phyloP scores from a whole-genome alignment of 768 basidiomycete species.

The Gymnopilus dilepis region DNA sequence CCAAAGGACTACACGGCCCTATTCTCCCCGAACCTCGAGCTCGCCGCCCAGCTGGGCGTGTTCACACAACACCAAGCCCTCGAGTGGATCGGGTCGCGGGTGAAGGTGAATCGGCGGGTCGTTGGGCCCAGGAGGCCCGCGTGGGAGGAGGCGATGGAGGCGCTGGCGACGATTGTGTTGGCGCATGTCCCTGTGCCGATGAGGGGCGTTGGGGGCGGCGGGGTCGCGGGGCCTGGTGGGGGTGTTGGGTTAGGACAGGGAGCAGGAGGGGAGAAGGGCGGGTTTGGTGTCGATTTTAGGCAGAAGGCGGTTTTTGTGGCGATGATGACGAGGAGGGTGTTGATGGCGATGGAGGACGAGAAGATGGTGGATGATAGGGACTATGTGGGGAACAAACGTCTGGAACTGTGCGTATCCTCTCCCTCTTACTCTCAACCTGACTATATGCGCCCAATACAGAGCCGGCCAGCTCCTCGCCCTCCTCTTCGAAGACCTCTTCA shows the following conservation, averaged over 20 bases:
- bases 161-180: constrained; percentile 95
- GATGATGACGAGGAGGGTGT: constrained; percentile 94
- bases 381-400: constrained; percentile 98
- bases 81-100: constrained; percentile 92
- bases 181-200: constrained; percentile 93
- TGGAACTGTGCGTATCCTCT: constrained; percentile 78
- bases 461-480: constrained; percentile 96
- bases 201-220: too few relatives aligned
- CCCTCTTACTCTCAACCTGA: neutral
- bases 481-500: constrained; percentile 98
- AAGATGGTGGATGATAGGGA: constrained; percentile 98
- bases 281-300: constrained; percentile 88
- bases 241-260: too few relatives aligned
- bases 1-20: constrained; percentile 85
- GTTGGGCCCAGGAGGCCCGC: constrained; percentile 83
- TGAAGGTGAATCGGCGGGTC: constrained; percentile 84
- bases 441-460: too few relatives aligned
- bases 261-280: too few relatives aligned
- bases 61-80: constrained; percentile 94
- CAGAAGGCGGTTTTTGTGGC: constrained; percentile 97
- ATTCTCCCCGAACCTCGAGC: constrained; percentile 93
- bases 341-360: constrained; percentile 96
- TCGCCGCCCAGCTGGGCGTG: constrained; percentile 88
- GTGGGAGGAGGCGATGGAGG: constrained; percentile 96
- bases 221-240: too few relatives aligned